phyloP scores from a whole-genome alignment of 1,284 basidiomycete species.

The Cutaneotrichosporon cyanovorans region DNA sequence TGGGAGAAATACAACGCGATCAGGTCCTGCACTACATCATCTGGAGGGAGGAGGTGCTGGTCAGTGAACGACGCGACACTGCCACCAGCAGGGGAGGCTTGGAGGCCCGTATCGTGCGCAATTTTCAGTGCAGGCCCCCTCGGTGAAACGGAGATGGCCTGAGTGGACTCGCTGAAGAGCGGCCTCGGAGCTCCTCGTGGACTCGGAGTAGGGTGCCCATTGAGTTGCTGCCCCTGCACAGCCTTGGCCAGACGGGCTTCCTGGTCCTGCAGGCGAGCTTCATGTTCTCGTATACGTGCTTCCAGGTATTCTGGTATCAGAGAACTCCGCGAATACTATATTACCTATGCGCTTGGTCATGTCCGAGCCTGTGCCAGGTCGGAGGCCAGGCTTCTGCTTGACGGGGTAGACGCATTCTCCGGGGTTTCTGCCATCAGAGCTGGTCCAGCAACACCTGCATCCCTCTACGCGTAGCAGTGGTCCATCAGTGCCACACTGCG shows the following conservation, averaged over 20 bases:
- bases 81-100: slow-evolving; percentile 23
- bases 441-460: too few relatives aligned
- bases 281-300: slow-evolving; percentile 28
- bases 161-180: neutral
- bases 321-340: neutral
- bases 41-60: slow-evolving; percentile 37
- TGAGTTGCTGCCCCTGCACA: slow-evolving; percentile 10
- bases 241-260: slow-evolving; percentile 27
- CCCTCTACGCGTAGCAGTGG: too few relatives aligned
- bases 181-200: neutral
- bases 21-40: slow-evolving; percentile 43
- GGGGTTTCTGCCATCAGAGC: slow-evolving; percentile 24
- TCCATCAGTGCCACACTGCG: too few relatives aligned
- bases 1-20: slow-evolving; percentile 38
- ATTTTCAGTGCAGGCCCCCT: slow-evolving; percentile 4
- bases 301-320: slow-evolving; percentile 30
- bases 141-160: slow-evolving; percentile 2
- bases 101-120: slow-evolving; percentile 20
- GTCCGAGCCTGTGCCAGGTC: slow-evolving; percentile 41
- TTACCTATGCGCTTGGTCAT: slow-evolving; percentile 40
- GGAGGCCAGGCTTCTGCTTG: slow-evolving; percentile 44
- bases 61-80: slow-evolving; percentile 33
- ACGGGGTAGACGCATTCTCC: slow-evolving; percentile 38
- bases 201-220: neutral
- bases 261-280: slow-evolving; percentile 27